A percentile compares a stretch with the other conserved stretches of the same genome.
Evolutionary conservation across 1,284 basidiomycete species (phyloP).

Genomic region (Sphagnurus paluster): DNA sequence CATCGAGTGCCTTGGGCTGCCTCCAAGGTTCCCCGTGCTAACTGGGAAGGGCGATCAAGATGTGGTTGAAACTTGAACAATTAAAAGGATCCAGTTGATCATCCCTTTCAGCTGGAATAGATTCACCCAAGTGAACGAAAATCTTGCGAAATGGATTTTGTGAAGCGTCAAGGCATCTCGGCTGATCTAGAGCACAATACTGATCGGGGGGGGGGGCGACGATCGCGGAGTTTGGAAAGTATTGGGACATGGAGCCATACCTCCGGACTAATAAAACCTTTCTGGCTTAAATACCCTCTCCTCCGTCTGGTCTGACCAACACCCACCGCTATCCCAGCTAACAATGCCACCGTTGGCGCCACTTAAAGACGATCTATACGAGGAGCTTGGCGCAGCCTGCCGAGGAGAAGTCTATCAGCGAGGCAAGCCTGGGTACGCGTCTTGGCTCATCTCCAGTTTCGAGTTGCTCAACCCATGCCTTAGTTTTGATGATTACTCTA

Average conservation of each 20-base stretch:
- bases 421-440: conserved; percentile 41
- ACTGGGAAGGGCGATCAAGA: no score
- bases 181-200: no score
- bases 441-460: conserved; percentile 4
- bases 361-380: conserved; percentile 29
- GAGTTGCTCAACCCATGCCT: conserved; percentile 1
- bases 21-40: no score
- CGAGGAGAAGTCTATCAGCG: conserved; percentile 49
- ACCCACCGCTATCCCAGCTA: neutral
- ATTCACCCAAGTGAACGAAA: no score
- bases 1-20: no score
- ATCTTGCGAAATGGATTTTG: no score
- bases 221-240: conserved; percentile 4
- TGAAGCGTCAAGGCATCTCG: no score
- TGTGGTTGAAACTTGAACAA: no score
- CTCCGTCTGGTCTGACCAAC: neutral
- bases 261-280: neutral
- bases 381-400: conserved; percentile 45
- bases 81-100: no score
- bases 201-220: no score
- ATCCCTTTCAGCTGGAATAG: no score
- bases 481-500: conserved; percentile 64
- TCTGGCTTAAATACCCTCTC: conserved; percentile 7
- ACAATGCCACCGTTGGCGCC: conserved; percentile 9
- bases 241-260: neutral